A percentile compares a stretch with the other conserved stretches of the same genome.
phyloP scores from a whole-genome alignment of 768 basidiomycete species.

The Leccinum disarticulatum region DNA sequence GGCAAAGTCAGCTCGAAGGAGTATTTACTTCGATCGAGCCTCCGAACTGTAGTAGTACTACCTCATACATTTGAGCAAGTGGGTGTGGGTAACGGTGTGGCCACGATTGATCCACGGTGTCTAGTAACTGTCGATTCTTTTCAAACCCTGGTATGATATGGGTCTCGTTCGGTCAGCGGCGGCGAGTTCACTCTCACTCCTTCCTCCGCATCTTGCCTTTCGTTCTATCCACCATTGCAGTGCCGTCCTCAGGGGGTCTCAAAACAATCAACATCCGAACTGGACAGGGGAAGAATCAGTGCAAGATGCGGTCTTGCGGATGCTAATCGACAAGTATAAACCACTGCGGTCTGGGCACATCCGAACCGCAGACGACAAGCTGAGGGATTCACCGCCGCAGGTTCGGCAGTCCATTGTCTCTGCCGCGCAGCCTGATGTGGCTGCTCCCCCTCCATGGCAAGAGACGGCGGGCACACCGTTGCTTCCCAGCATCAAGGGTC shows the following conservation, averaged over 20 bases:
- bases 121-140: background rate
- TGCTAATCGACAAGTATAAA: conserved; percentile 87
- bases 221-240: conserved; percentile 6
- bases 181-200: background rate
- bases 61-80: background rate
- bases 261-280: conserved; percentile 50
- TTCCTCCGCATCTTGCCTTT: background rate
- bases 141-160: background rate
- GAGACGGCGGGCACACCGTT: conserved; percentile 44
- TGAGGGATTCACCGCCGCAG: conserved; percentile 49
- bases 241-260: background rate
- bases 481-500: conserved; percentile 53
- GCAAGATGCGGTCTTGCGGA: conserved; percentile 70
- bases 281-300: conserved; percentile 79
- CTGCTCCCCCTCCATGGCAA: conserved; percentile 9
- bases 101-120: background rate
- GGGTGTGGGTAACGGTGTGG: background rate
- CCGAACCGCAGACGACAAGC: conserved; percentile 62
- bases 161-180: background rate
- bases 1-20: background rate
- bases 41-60: background rate
- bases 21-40: background rate
- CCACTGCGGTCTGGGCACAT: conserved; percentile 66
- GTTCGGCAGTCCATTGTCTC: conserved; percentile 25
- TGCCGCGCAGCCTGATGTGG: background rate